Conservation (phyloP, 768 basidiomycete species). For the Lactarius vividus region DNA sequence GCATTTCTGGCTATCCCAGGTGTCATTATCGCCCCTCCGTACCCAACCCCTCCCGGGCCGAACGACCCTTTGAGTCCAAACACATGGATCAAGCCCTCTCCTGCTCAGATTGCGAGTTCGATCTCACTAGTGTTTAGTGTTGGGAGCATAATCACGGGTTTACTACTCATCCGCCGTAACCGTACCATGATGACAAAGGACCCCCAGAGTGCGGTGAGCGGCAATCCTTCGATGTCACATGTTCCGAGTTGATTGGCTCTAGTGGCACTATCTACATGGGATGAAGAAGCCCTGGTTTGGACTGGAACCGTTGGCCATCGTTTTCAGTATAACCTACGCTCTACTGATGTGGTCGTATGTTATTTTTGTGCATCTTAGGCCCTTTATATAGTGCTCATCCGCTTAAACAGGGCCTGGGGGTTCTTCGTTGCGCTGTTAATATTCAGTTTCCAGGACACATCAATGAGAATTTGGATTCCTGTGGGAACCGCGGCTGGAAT, state of each 20-base stretch:
- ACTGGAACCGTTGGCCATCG: slow-evolving; percentile 48
- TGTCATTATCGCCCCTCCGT: slow-evolving; percentile 25
- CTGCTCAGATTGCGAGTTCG: slow-evolving; percentile 51
- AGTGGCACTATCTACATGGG: slow-evolving; percentile 31
- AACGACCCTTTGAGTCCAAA: too few species aligned
- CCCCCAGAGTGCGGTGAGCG: slow-evolving; percentile 24
- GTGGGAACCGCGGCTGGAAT: neutral
- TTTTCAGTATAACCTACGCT: slow-evolving; percentile 55
- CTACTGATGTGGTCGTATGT: slow-evolving; percentile 61
- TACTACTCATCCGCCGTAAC: slow-evolving; percentile 47
- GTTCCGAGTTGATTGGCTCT: slow-evolving; percentile 10
- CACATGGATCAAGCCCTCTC: slow-evolving; percentile 34
- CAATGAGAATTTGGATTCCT: neutral
- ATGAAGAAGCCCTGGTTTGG: slow-evolving; percentile 36
- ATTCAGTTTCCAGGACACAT: slow-evolving; percentile 5
- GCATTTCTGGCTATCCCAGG: slow-evolving; percentile 37
- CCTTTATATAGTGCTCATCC: neutral
- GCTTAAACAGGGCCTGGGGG: slow-evolving; percentile 36
- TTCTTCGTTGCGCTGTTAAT: slow-evolving; percentile 40
- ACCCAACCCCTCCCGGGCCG: neutral
- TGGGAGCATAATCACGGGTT: slow-evolving; percentile 47
- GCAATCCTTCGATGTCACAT: slow-evolving; percentile 16
- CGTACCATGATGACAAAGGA: slow-evolving; percentile 39
- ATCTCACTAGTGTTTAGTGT: slow-evolving; percentile 47
- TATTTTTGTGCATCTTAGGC: neutral